Evolutionary conservation across 768 basidiomycete species (phyloP).

Genomic region (Amylocystis lapponica): DNA sequence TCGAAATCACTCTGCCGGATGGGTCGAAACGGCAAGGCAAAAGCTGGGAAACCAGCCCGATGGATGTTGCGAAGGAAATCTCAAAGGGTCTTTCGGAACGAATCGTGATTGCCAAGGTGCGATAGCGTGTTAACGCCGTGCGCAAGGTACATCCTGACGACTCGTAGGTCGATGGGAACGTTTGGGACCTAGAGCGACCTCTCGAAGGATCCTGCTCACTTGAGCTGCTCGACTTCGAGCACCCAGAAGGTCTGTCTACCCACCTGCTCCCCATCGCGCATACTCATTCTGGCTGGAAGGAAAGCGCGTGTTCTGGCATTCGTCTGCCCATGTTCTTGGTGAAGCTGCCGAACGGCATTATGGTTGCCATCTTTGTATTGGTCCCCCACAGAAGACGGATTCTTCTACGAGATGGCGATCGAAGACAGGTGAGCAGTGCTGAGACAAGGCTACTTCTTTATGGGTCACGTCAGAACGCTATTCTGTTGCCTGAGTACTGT

Average conservation of each 20-base stretch:
- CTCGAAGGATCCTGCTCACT: slow-evolving; percentile 81
- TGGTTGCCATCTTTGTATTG: slow-evolving; percentile 94
- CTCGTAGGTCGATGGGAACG: slow-evolving; percentile 66
- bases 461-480: too few relatives aligned
- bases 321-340: slow-evolving; percentile 95
- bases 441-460: too few relatives aligned
- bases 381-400: slow-evolving; percentile 98
- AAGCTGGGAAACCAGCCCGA: slow-evolving; percentile 93
- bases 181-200: slow-evolving; percentile 96
- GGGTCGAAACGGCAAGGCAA: slow-evolving; percentile 78
- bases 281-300: slow-evolving; percentile 42
- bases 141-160: not conserved
- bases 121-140: slow-evolving; percentile 9
- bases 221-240: slow-evolving; percentile 87
- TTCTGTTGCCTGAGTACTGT: not conserved
- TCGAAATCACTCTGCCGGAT: slow-evolving; percentile 80
- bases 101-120: slow-evolving; percentile 88
- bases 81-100: slow-evolving; percentile 84
- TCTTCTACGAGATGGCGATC: slow-evolving; percentile 99
- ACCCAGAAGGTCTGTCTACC: slow-evolving; percentile 65
- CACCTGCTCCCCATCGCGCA: not conserved
- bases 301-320: slow-evolving; percentile 99
- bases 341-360: slow-evolving; percentile 96
- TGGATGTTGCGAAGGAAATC: slow-evolving; percentile 85
- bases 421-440: slow-evolving; percentile 74